Percentiles rank a stretch among this genome's conserved stretches.
These are phyloP conservation scores for Picocystis sp. DNA, from an alignment of 163 green algal species.

Conservation along the genomic window DNA sequence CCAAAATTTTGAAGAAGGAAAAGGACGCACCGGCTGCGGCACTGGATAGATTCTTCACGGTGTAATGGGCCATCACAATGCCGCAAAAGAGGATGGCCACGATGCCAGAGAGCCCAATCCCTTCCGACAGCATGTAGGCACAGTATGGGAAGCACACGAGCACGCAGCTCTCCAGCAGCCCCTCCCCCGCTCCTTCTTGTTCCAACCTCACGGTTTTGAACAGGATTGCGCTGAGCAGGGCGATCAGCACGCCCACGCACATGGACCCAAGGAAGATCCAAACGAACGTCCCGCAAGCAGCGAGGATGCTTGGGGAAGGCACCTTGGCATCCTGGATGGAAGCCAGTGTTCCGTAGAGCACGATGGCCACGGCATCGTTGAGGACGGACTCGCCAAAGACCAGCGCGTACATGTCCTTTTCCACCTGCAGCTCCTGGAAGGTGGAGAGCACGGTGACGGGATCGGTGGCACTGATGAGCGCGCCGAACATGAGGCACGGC, in stretches of 20 bases:
- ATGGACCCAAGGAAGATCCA: constrained; percentile 14
- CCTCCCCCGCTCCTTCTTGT: constrained; percentile 8
- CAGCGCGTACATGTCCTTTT: constrained; percentile 65
- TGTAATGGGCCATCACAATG: constrained; percentile 55
- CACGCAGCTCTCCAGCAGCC: constrained; percentile 46
- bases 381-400: constrained; percentile 81
- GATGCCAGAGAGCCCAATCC: constrained; percentile 43
- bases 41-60: constrained; percentile 36
- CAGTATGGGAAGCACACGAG: constrained; percentile 53
- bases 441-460: constrained; percentile 52
- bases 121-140: constrained; percentile 44
- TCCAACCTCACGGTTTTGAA: constrained; percentile 6
- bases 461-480: constrained; percentile 56
- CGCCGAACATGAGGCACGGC: constrained; percentile 42
- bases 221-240: constrained; percentile 1
- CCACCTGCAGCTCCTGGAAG: constrained; percentile 35
- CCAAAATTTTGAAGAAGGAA: constrained; percentile 36
- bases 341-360: constrained; percentile 37
- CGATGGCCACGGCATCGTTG: constrained; percentile 68
- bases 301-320: constrained; percentile 14
- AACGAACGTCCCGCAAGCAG: constrained; percentile 10
- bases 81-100: constrained; percentile 62
- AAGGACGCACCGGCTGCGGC: constrained; percentile 28
- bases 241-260: not conserved
- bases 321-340: constrained; percentile 14